Base-by-base conservation (phyloP, 768 basidiomycete species). In the Dacryopinax spathularia region DNA sequence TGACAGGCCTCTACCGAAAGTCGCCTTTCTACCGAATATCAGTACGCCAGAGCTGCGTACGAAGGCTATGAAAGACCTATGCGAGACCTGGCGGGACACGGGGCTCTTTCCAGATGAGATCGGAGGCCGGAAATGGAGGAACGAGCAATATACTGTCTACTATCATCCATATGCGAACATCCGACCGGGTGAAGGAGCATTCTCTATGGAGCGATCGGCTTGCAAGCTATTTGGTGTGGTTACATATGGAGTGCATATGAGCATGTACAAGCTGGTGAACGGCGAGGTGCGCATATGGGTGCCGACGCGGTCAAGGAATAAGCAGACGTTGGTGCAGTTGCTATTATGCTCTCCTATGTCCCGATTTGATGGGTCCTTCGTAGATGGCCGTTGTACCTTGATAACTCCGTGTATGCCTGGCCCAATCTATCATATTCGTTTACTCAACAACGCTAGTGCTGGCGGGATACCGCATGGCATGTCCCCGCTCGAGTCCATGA, bases 231-330 rank as follows among this genome's bases (percentile, higher is more conserved):
- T 98, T 69, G 93, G 95, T 1, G 73, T 94, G 6, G 80, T 90
- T 61, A 96, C 94, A 0, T 93, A 89, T 69, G 95, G 96, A 0
- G 88, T 95, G 1, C 96, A 98, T 73, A 82, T 94, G 84, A 89
- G 83, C 20, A 82, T 85, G 61, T 91, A 83, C 70, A 79, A 82
- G 41, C 78, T 81, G 66, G 48, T 56, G 9, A 29, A 56, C 25
- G 48, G 48, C 3, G 78, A 37, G 64, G 72, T 87, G 70, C 79
- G 76, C 65, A 76, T 96, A 1, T 98, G 96, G 95, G 84, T 92
- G 0, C 93, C 96, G 1, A 87, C 85, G 9, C 81, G 96, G 15
- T 81, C 91, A 1, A 78, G 76, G 64, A 94, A 88, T 7, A 99
- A 99, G 73, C 89, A 84, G 68, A 97, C 93, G 88, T 91, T 69